Evolutionary conservation across 352 stramenopile genomes (phyloP).

Genomic region (Pythium monospermum): DNA sequence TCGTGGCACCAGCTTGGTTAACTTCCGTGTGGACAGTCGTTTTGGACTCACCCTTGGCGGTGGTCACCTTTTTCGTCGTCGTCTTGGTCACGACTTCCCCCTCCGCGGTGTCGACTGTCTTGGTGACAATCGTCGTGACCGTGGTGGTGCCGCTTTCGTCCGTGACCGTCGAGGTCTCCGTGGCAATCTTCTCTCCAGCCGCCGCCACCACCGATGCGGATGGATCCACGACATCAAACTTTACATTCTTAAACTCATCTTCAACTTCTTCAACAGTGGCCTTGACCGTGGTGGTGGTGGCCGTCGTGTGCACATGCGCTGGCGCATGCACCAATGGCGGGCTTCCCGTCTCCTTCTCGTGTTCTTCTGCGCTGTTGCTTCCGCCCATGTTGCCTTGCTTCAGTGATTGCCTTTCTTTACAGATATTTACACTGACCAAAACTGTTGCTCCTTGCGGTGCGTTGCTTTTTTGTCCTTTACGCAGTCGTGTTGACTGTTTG

Average conservation of each 20-base stretch:
- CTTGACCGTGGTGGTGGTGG: slow-evolving; percentile 88
- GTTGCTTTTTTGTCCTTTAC: neutral
- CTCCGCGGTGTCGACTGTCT: slow-evolving; percentile 1
- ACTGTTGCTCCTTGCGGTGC: neutral
- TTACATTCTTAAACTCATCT: slow-evolving; percentile 8
- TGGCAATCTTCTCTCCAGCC: slow-evolving; percentile 3
- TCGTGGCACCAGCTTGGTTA: neutral
- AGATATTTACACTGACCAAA: slow-evolving; percentile 7
- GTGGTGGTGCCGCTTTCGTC: slow-evolving; percentile 11
- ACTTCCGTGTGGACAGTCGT: neutral
- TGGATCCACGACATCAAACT: slow-evolving; percentile 9
- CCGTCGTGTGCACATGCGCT: slow-evolving; percentile 63
- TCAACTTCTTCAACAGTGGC: slow-evolving; percentile 59
- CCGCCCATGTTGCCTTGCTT: slow-evolving; percentile 7
- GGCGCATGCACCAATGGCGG: slow-evolving; percentile 53
- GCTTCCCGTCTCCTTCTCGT: neutral
- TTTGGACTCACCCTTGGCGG: slow-evolving; percentile 1
- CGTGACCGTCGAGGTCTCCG: slow-evolving; percentile 5
- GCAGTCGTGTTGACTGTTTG: too few species aligned
- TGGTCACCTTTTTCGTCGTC: slow-evolving; percentile 3
- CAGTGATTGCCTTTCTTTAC: neutral
- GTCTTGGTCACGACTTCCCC: slow-evolving; percentile 2
- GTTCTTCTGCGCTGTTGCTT: slow-evolving; percentile 14
- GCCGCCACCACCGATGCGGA: neutral
- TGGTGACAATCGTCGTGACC: slow-evolving; percentile 11